A percentile compares a stretch with the other conserved stretches of the same genome.
phyloP scores from a whole-genome alignment of 2,329 filamentous ascomycete species.

The Cordyceps pruinosa region DNA sequence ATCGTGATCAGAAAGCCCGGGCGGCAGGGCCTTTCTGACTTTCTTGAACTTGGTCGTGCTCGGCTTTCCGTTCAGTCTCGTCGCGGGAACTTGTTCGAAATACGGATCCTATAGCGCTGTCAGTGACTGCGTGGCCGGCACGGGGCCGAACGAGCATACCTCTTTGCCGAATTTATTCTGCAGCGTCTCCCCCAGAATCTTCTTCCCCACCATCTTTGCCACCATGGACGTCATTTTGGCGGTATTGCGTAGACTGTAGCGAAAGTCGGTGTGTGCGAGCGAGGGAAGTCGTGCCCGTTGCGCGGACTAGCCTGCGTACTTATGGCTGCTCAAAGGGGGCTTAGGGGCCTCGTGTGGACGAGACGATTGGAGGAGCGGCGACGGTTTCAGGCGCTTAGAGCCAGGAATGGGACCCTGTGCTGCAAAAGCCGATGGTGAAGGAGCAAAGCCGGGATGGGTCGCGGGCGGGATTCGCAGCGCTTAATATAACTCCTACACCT shows the following conservation, averaged over 20 bases:
- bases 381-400: conserved; percentile 10
- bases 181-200: conserved; percentile 48
- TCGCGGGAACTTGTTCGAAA: conserved; percentile 75
- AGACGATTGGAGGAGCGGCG: conserved; percentile 1
- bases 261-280: background rate
- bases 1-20: conserved; percentile 78
- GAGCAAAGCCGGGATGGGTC: background rate
- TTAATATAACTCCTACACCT: background rate
- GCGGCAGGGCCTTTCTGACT: conserved; percentile 75
- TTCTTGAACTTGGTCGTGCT: conserved; percentile 66
- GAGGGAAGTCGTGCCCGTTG: background rate
- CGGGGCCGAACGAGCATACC: conserved; percentile 28
- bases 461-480: background rate
- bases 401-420: background rate
- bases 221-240: conserved; percentile 44
- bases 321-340: background rate
- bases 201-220: conserved; percentile 49
- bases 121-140: background rate
- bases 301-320: background rate
- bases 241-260: conserved; percentile 6
- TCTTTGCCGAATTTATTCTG: conserved; percentile 53
- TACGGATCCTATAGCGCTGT: conserved; percentile 66
- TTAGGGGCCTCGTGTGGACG: background rate
- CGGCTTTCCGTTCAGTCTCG: conserved; percentile 57
- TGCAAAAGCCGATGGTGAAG: background rate